Evolutionary conservation across 257 asterid species (phyloP).

Genomic region (Scutellaria baicalensis): DNA sequence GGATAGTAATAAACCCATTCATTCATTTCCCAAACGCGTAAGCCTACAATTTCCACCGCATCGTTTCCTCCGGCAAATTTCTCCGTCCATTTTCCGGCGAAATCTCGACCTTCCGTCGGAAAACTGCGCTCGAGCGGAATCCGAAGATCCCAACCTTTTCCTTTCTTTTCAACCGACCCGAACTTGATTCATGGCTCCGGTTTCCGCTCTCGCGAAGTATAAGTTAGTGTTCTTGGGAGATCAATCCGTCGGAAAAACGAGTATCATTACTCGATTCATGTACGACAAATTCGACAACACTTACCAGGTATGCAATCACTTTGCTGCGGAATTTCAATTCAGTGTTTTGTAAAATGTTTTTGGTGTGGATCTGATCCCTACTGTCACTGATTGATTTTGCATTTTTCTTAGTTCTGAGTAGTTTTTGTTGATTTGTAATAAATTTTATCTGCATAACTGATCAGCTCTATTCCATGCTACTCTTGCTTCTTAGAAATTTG

Average conservation of each 20-base stretch:
- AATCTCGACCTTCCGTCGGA: slow-evolving; percentile 38
- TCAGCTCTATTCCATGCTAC: slow-evolving; percentile 9
- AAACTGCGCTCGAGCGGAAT: slow-evolving; percentile 20
- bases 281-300: slow-evolving; percentile 86
- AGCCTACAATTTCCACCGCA: slow-evolving; percentile 11
- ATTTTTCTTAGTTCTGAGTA: neutral
- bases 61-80: slow-evolving; percentile 8
- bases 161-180: slow-evolving; percentile 3
- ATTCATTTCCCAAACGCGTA: neutral
- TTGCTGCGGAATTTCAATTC: neutral
- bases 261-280: slow-evolving; percentile 91
- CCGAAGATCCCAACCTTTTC: slow-evolving; percentile 10
- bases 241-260: slow-evolving; percentile 94
- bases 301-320: slow-evolving; percentile 52
- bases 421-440: neutral
- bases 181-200: slow-evolving; percentile 75
- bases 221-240: slow-evolving; percentile 86
- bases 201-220: slow-evolving; percentile 90
- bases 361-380: slow-evolving; percentile 29
- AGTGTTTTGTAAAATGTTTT: neutral
- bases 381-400: neutral
- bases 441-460: neutral
- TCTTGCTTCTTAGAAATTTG: neutral
- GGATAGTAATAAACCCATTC: neutral
- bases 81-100: slow-evolving; percentile 37